Conservation (phyloP, 139 green algal species). For the Chlamydomonas applanata region DNA sequence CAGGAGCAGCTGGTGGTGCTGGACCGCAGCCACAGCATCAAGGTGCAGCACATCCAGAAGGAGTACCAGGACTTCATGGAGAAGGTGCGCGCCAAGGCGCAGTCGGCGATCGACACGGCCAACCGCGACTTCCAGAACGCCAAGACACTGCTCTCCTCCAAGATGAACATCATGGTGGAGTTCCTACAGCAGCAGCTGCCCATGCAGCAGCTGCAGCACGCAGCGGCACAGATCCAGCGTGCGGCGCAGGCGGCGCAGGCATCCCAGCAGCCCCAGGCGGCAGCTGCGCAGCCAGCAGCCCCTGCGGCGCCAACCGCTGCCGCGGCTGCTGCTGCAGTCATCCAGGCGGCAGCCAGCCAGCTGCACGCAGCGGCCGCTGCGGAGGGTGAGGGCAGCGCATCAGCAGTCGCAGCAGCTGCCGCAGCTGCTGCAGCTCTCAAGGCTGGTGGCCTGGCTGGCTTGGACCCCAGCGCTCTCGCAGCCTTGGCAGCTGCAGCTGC, state of each 20-base stretch:
- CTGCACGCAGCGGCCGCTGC: neutral
- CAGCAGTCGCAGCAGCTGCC: neutral
- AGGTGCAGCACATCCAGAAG: constrained; percentile 71
- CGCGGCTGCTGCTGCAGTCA: constrained; percentile 5
- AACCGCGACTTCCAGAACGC: constrained; percentile 71
- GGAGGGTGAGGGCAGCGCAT: neutral
- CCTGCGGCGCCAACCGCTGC: constrained; percentile 15
- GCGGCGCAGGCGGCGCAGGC: constrained; percentile 15
- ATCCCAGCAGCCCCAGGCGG: constrained; percentile 10
- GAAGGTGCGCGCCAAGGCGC: constrained; percentile 70
- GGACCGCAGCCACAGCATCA: constrained; percentile 74
- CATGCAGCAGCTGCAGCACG: constrained; percentile 44
- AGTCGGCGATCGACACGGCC: constrained; percentile 77
- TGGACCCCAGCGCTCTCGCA: constrained; percentile 9
- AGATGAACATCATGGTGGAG: constrained; percentile 69
- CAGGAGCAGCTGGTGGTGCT: constrained; percentile 77
- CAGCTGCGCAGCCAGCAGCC: neutral
- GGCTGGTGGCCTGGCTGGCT: too few relatives aligned
- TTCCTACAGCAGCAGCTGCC: constrained; percentile 52
- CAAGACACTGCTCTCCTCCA: constrained; percentile 54
- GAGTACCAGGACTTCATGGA: constrained; percentile 90
- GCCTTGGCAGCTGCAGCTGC: constrained; percentile 12
- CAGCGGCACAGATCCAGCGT: constrained; percentile 45
- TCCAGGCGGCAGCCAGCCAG: neutral
- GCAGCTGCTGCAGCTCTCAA: neutral